phyloP scores from a whole-genome alignment of 208 protist species.

The Trypanosoma mega region DNA sequence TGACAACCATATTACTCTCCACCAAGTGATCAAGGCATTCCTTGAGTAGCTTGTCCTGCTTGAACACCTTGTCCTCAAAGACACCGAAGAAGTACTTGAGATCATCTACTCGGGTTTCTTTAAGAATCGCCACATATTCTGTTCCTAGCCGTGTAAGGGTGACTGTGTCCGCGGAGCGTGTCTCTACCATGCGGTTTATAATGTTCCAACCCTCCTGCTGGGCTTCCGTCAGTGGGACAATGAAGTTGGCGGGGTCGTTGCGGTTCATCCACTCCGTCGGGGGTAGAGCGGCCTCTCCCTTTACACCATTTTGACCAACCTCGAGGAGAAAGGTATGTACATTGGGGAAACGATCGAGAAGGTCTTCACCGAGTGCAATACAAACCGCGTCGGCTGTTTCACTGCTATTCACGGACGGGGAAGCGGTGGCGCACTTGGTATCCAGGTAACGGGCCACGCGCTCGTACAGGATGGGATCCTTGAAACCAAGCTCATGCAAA shows the following conservation, averaged over 20 bases:
- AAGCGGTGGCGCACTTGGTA: constrained; percentile 22
- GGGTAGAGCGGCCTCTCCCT: constrained; percentile 40
- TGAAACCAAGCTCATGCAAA: constrained; percentile 54
- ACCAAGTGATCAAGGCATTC: constrained; percentile 61
- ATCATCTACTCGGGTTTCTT: constrained; percentile 71
- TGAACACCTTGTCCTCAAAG: constrained; percentile 84
- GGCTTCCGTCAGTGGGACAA: constrained; percentile 50
- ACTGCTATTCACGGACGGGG: constrained; percentile 33
- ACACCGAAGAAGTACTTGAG: constrained; percentile 85
- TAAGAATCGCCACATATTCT: constrained; percentile 58
- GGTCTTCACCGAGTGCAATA: constrained; percentile 47
- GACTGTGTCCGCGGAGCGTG: constrained; percentile 46
- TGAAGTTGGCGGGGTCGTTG: constrained; percentile 65
- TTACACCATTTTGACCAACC: constrained; percentile 34
- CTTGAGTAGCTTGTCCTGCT: constrained; percentile 80
- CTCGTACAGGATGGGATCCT: constrained; percentile 40
- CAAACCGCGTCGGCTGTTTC: constrained; percentile 44
- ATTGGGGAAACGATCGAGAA: constrained; percentile 41
- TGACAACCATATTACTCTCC: constrained; percentile 34
- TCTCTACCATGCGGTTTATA: constrained; percentile 69
- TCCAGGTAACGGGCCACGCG: constrained; percentile 54
- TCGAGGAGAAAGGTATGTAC: constrained; percentile 49
- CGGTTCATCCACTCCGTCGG: constrained; percentile 77
- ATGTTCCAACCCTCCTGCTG: constrained; percentile 67
- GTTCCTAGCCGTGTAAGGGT: constrained; percentile 41